Evolutionary conservation across 371 early-diverging fungal species (phyloP), one percentile per base, ranked within the genome.

Genomic region (Chytridiales sp.): DNA sequence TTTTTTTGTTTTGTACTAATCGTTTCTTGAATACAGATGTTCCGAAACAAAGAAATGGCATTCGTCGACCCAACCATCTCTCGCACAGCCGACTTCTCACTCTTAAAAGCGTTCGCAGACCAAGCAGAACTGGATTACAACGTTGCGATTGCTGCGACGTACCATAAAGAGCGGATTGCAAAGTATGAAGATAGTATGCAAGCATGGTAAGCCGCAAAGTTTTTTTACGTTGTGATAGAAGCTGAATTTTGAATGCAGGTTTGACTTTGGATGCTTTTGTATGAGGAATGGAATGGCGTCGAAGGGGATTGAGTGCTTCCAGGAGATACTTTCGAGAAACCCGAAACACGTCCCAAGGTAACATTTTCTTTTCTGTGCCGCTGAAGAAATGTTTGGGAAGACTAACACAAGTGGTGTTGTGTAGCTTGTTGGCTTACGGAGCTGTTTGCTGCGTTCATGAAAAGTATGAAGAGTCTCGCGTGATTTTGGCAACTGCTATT

Each of bases 221-320:
- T 11, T 32, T n/a, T 30, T 19, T 39, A 6, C 19, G 27, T 38
- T 29, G 8, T 49, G 21, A 51, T 52, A 0, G 35, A 49, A 21
- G 27, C 15, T 2, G 24, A 17, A 32, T 56, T 40, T 29, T 24
- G 15, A 2, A 24, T 51, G 13, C 22, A 76, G 77, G 78, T 80
- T 75, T 32, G 81, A 81, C 34, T 81, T 79, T 47, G 79, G 76
- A 6, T 61, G 68, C 34, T 81, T 79, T 47, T 72, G 71, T 36
- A 65, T 75, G 73, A 30, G 81, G 9, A 73, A 66, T 30, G 58
- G 61, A 9, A 62, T 66, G 64, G 15, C 56, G 1, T 61, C 51
- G 4, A 73, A 72, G 57, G 81, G 75, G n/a, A 72, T 71, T 11
- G 81, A 78, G 56, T 74, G 77, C 54, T 74, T 77, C 52, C 61